Evolutionary conservation across 257 asterid species (phyloP), one percentile per base, ranked within the genome.

Genomic region (Rehmannia glutinosa): DNA sequence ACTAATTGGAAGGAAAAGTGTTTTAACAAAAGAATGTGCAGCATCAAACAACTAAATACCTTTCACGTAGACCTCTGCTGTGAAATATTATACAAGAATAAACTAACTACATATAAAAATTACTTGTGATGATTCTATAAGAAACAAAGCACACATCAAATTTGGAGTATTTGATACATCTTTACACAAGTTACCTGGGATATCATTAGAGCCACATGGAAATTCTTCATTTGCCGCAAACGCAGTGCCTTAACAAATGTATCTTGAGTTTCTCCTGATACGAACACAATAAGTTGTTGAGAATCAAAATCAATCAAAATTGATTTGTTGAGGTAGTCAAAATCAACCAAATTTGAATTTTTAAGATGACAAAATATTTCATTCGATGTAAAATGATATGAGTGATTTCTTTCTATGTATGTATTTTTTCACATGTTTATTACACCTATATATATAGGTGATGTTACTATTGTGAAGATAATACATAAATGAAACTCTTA

Each of bases 151-250:
- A 57, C 46, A 16, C 21, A 32, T 59, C 0, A 30, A 11, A 71
- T 55, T 24, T 32, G 53, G 66, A 54, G 71, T 51, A 62, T 39
- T 50, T 62, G 59, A 49, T 54, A 50, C 67, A 70, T 69, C 47
- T 28, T 64, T 35, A 12, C 8, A 21, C 38, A 67, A 53, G 46
- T 60, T 79, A 93, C 99, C 96, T 90, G 99, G 69, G 99, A 90
- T 71, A 83, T 72, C 88, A 93, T 86, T 53, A 93, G 81, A 49
- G 92, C 97, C 68, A 93, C 86, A 52, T 93, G 96, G 75, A 86
- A 86, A 82, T 93, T 93, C 75, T 93, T 93, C 95, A 90, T 88
- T 84, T 93, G 99, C 72, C 89, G 82, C 49, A 79, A 72, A 41
- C 99, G 99, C 30, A 90, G 79, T 20, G 83, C 87, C 55, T 72